Evolutionary conservation across 2,329 filamentous ascomycete genomes (phyloP), one percentile per base, ranked within the genome.

Genomic region (Gaeumannomyces sp.): DNA sequence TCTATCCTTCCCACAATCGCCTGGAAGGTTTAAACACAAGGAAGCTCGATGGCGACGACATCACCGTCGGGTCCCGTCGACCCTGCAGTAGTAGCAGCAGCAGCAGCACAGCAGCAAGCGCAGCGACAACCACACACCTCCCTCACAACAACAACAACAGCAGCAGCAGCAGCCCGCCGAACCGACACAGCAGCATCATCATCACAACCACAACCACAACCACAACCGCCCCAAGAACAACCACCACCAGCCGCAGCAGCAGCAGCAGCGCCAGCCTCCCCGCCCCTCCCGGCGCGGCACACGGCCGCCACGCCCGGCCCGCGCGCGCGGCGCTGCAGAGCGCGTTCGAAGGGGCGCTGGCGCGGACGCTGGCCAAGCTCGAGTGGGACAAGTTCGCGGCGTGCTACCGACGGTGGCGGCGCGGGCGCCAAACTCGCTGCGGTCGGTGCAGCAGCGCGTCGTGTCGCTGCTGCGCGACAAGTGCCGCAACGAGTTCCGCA

Each of bases 381-480:
- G 80, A 76, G 68, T 85, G 81, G 76, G 78, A 82, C 61, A 85
- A 85, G 72, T 83, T 89, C 69, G 81, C 81, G 2, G 77, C 81
- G 2, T 89, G 86, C 75, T 89, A 86, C 72, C 86, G 59, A 85
- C 82, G 27, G 78, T 88, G n/a, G 80, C 83, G 25, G 72, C 74
- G 56, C 76, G 78, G 67, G 80, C 84, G 27, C 82, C 83, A 29
- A 76, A 74, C 10, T 79, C 82, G 53, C 76, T 89, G 70, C 77
- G 76, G 67, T 79, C 81, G 68, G 81, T 88, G 57, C 85, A 87
- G 76, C 73, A 74, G 64, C 82, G 84, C 71, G 85, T 89, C 82
- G 81, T 86, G 14, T 80, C 80, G 19, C 78, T 83, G 68, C 72
- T 89, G 67, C 77, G 78, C 28, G 77, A 79, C 68, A 80, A 85